phyloP scores from a whole-genome alignment of 78 protist species.

The Guillardia theta region DNA sequence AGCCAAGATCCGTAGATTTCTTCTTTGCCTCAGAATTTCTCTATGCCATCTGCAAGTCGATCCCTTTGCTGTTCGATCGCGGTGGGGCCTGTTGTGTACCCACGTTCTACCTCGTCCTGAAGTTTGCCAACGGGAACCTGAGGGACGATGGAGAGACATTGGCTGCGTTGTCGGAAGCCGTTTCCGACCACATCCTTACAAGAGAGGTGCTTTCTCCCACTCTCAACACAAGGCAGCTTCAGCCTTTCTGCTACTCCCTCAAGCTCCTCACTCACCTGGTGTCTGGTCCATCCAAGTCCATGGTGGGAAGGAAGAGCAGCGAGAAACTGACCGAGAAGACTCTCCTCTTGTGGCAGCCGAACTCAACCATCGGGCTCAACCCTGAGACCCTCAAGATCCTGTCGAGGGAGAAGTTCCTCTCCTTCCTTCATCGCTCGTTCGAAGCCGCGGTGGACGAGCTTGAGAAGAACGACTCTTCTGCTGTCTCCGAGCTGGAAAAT shows the following conservation, averaged over 20 bases:
- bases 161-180: too few relatives aligned
- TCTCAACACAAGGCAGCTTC: neutral
- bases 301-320: neutral
- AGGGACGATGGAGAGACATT: too few relatives aligned
- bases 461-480: too few relatives aligned
- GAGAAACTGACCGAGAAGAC: neutral
- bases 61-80: too few relatives aligned
- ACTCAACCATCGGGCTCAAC: neutral
- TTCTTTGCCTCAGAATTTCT: too few relatives aligned
- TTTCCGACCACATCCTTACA: too few relatives aligned
- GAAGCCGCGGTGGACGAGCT: neutral
- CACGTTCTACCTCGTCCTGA: too few relatives aligned
- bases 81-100: too few relatives aligned
- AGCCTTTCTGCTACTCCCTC: neutral
- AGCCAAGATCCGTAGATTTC: too few relatives aligned
- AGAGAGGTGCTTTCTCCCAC: neutral
- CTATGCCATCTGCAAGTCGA: too few relatives aligned
- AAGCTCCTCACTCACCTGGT: neutral
- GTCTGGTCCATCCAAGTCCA: neutral
- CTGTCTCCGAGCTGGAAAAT: too few relatives aligned
- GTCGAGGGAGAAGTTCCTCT: neutral
- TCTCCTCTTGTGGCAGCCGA: neutral
- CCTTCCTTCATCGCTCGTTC: neutral
- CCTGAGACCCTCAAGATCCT: neutral
- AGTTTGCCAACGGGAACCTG: too few relatives aligned